phyloP scores from a whole-genome alignment of 2,329 filamentous ascomycete genomes.

The Stromatinia cepivora region DNA sequence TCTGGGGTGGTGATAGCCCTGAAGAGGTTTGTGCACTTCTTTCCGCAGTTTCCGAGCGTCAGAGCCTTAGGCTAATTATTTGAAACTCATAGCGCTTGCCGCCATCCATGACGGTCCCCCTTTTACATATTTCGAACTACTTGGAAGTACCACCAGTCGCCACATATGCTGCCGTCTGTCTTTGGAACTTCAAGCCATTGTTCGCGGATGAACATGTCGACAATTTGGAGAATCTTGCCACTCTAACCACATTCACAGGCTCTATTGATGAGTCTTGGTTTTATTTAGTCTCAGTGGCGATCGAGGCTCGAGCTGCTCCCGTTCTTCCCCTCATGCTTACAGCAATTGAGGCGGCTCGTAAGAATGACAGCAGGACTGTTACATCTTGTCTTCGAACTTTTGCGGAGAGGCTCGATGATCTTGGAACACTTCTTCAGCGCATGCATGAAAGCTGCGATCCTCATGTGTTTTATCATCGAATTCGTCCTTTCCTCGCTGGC shows the following conservation, averaged over 20 bases:
- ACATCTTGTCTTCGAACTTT: constrained; percentile 76
- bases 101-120: constrained; percentile 76
- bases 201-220: constrained; percentile 82
- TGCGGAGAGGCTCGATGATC: constrained; percentile 83
- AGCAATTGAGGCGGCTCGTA: constrained; percentile 77
- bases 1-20: constrained; percentile 89
- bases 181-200: constrained; percentile 97
- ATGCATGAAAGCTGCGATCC: constrained; percentile 98
- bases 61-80: constrained; percentile 10
- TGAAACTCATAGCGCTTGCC: constrained; percentile 57
- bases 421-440: constrained; percentile 73
- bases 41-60: neutral
- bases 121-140: constrained; percentile 72
- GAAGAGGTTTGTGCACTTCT: constrained; percentile 58
- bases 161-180: constrained; percentile 85
- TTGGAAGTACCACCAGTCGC: constrained; percentile 90
- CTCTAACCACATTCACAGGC: constrained; percentile 87
- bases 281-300: constrained; percentile 91
- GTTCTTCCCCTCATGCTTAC: constrained; percentile 86
- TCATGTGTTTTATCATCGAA: constrained; percentile 90
- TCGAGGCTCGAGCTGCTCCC: constrained; percentile 86
- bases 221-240: constrained; percentile 82
- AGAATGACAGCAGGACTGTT: constrained; percentile 68
- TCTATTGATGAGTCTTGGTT: constrained; percentile 98
- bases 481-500: constrained; percentile 92